Base-by-base conservation (phyloP, 805 yeast genomes). In the Candida palmyrensis region DNA sequence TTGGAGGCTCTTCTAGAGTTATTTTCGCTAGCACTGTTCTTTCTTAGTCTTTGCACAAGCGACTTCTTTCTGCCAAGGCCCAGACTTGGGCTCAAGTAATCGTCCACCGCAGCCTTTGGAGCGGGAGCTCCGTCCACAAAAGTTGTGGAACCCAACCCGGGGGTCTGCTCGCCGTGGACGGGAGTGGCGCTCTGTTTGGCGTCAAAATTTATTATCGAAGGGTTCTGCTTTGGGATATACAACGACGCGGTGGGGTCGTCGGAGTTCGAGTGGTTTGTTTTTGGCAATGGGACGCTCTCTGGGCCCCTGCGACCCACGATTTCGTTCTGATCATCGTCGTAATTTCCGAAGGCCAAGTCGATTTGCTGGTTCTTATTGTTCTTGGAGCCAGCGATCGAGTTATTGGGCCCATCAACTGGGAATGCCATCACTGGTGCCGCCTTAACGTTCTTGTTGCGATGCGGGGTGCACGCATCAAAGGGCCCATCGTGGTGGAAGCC, bases 401-500 rank as follows among this genome's bases (percentile, higher is more conserved):
- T 82, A 60, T 92, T 92, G 42, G 97, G 96, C 0, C 97, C 97
- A 59, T 90, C 95, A 5, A 73, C 84, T 0, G 97, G 96, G 71
- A 90, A 92, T 1, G 98, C 98, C 64, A 77, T 67, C 11, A 92
- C 96, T 4, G 98, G 98, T 0, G 97, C 95, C 29, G 77, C 79
- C 51, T 70, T 66, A 43, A 61, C 63, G 37, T 75, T 69, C 61
- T 82, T 84, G 60, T 92, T 92, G 56, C 97, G 79, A 57, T 86
- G 96, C 6, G 98, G 97, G 3, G 94, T 84, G 58, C 97, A 90
- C 1, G 98, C 98, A 56, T 92, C 98, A 55, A 92, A 92, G 11
- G 98, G 98, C 9, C 98, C 98, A 62, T 92, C 98, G 58, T 92
- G 97, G 59, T 92, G 98, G 71, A 92, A 92, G 2, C 94, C 86